A percentile compares a stretch with the other conserved stretches of the same genome.
phyloP scores from a whole-genome alignment of 768 basidiomycete genomes.

The Obba rivulosa region DNA sequence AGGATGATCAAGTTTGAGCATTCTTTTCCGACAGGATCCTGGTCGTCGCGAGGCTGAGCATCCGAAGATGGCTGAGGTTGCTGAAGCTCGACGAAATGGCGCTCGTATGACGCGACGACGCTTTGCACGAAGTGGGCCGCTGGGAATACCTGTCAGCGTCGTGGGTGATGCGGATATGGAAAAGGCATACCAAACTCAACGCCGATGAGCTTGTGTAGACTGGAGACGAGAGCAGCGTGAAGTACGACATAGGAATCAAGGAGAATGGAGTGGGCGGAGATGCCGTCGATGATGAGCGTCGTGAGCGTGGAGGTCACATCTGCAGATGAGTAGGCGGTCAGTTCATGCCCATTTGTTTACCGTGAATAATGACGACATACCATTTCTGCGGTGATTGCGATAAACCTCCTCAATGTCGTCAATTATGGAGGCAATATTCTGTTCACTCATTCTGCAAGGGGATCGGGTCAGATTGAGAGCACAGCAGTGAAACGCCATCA shows the following conservation, averaged over 20 bases:
- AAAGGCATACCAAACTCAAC: constrained; percentile 74
- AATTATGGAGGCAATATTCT: constrained; percentile 74
- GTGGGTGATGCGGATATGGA: neutral
- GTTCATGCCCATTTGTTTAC: neutral
- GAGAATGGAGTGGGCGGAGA: constrained; percentile 73
- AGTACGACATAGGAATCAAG: constrained; percentile 88
- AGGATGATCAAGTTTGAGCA: constrained; percentile 84
- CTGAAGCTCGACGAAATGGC: constrained; percentile 36
- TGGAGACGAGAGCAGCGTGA: constrained; percentile 79
- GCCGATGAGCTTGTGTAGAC: constrained; percentile 75
- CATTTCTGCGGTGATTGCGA: constrained; percentile 70
- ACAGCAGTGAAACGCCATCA: neutral
- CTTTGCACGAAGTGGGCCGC: constrained; percentile 82
- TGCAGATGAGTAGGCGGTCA: constrained; percentile 22
- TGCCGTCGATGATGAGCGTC: constrained; percentile 68
- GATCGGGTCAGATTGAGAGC: neutral
- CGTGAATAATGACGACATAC: constrained; percentile 34
- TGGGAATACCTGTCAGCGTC: constrained; percentile 24
- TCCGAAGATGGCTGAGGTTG: neutral
- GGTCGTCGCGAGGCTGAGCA: neutral
- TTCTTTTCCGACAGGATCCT: constrained; percentile 67
- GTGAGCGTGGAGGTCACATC: constrained; percentile 83
- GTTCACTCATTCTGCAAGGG: constrained; percentile 75
- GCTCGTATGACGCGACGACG: constrained; percentile 62
- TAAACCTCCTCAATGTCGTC: constrained; percentile 73